Percentiles rank a stretch among this genome's conserved stretches.
Conservation (phyloP, 305 asterid genomes). For the Solanum chacoense region DNA sequence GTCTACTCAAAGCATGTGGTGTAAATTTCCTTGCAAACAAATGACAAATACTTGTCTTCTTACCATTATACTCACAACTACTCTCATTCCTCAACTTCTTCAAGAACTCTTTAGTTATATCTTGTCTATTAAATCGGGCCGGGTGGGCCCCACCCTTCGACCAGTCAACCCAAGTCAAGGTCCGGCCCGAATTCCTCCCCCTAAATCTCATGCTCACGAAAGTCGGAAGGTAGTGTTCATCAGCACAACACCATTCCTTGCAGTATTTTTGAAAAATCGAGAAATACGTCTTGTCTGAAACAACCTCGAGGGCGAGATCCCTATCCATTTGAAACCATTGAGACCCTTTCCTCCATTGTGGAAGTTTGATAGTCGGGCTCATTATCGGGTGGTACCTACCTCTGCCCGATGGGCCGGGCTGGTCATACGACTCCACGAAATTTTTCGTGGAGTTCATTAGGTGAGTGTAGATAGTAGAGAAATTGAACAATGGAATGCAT, state of each 20-base stretch:
- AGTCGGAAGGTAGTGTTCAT: constrained; percentile 79
- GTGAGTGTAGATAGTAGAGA: constrained; percentile 62
- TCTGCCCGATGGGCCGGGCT: constrained; percentile 41
- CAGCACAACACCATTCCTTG: constrained; percentile 43
- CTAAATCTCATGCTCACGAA: constrained; percentile 35
- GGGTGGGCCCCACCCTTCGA: constrained; percentile 81
- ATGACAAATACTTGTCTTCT: constrained; percentile 33
- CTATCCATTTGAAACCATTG: constrained; percentile 77
- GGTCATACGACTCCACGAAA: constrained; percentile 55
- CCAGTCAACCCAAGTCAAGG: constrained; percentile 81
- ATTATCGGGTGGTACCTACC: constrained; percentile 47
- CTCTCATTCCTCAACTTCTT: constrained; percentile 40
- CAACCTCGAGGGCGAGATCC: constrained; percentile 41
- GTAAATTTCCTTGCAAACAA: constrained; percentile 84
- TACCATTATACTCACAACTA: constrained; percentile 55
- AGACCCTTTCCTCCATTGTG: constrained; percentile 77
- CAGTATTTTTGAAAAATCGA: constrained; percentile 36
- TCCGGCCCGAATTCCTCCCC: constrained; percentile 33
- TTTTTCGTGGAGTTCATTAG: constrained; percentile 39
- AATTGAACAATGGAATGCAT: constrained; percentile 77
- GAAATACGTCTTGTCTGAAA: constrained; percentile 41
- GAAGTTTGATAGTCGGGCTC: constrained; percentile 39
- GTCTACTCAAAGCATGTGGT: constrained; percentile 40
- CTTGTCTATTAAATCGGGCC: constrained; percentile 24
- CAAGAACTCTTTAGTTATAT: constrained; percentile 32